phyloP scores from a whole-genome alignment of 2,329 filamentous ascomycete species.

The Diaporthe ampelina region DNA sequence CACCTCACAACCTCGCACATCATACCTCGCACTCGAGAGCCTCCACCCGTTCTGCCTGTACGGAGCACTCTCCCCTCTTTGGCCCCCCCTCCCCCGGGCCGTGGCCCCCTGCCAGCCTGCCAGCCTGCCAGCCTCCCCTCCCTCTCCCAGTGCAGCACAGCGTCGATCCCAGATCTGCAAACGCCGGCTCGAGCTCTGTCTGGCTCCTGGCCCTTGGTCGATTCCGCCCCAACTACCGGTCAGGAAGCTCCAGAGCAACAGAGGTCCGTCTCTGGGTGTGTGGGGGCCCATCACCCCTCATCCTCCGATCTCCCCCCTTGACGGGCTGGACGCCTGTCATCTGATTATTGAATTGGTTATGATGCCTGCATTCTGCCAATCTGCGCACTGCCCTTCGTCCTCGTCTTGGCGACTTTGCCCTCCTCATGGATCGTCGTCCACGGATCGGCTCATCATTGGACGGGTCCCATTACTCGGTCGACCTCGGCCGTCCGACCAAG shows the following conservation, averaged over 20 bases:
- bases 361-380: conserved; percentile 13
- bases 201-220: neutral
- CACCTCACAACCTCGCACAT: neutral
- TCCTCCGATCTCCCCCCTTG: neutral
- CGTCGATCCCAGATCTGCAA: conserved; percentile 32
- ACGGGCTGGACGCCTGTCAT: neutral
- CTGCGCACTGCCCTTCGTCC: neutral
- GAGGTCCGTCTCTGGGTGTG: neutral
- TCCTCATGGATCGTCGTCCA: neutral
- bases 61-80: no score
- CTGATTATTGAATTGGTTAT: neutral
- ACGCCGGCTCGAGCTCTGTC: conserved; percentile 11
- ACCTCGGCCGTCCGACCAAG: conserved; percentile 21
- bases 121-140: neutral
- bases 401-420: no score
- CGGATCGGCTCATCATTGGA: neutral
- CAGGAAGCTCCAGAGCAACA: conserved; percentile 2
- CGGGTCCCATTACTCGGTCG: conserved; percentile 13
- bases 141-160: neutral
- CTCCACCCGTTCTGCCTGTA: neutral
- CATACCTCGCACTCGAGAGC: neutral
- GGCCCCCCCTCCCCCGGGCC: no score
- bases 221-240: conserved; percentile 23
- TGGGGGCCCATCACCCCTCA: no score
- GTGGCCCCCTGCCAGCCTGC: no score